Evolutionary conservation across 192 early-diverging fungal genomes (phyloP), one percentile per base, ranked within the genome.

Genomic region (Entomortierella lignicola): DNA sequence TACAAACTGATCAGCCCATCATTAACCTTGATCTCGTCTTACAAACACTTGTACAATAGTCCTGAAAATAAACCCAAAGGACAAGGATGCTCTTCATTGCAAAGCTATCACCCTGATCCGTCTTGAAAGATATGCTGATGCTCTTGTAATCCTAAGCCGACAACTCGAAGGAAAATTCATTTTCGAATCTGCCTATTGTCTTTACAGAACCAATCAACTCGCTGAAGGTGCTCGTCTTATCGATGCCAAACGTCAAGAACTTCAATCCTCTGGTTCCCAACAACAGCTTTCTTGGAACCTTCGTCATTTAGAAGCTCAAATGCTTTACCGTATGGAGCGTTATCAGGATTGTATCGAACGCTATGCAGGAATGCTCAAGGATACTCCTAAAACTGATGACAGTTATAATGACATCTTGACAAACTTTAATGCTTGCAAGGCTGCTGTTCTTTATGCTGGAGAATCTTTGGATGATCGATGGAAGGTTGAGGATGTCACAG

Each of bases 131-230:
- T 90, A 89, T 63, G 64, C 83, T 21, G 87, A 89, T 48, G 87
- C 88, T 0, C 77, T 88, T 13, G 39, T 72, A 1, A 61, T 86
- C 26, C 61, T 85, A 41, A 69, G 79, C 17, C 77, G 81, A 21
- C 82, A 85, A 26, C 64, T 86, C 60, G 60, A 77, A 3, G 67
- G 59, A 52, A 66, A 71, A 29, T 62, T 89, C 17, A 60, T 63
- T 21, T 86, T 86, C 60, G 90, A 92, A 64, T 74, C 85, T 39
- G 85, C 89, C 0, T 93, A 92, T 61, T 91, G 89, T 57, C 83
- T 88, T 23, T 93, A 93, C 57, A 83, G 92, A 8, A 82, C 87
- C 54, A 85, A 91, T 63, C 81, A 85, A 43, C 77, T 88, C 54
- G 31, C 61, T 10, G 87, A 91, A 2, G 85, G 85, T 20, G 55